Evolutionary conservation across 2,329 filamentous ascomycete genomes (phyloP), one percentile per base, ranked within the genome.

Genomic region (Alternaria burnsii): DNA sequence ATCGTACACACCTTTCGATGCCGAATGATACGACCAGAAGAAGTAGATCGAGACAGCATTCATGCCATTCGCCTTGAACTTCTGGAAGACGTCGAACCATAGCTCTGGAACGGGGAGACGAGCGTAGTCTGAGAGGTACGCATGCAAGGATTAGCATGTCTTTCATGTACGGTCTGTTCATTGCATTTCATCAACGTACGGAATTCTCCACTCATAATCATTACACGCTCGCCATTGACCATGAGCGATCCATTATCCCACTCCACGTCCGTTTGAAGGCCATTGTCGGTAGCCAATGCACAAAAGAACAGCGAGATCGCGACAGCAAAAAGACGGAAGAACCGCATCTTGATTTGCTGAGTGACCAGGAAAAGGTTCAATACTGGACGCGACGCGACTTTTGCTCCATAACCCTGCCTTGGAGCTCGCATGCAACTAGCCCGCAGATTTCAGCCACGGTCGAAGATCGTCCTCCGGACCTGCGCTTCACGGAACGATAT

Each of bases 61-160:
- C 71, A 85, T 84, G 0, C 84, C 84, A 65, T 82, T 83, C 9
- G 84, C 82, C 62, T 81, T 80, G 60, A 85, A 79, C 59, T 86
- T 86, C 53, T 86, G 83, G 58, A 86, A 84, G 34, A 86, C 81
- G 63, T 86, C 84, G 38, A 83, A 66, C 74, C 85, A 86, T 26
- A 86, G 65, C 52, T 85, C 84, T 0, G 84, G 84, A 0, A 86
- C 83, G 0, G 84, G 85, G 34, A 86, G 78, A 3, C 84, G 79
- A 62, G 82, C 79, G 57, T 86, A 86, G 62, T 86, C 57, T 59
- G 38, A 9, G 5, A 30, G 24, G 28, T 9, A 18, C 40, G 9
- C 12, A 26, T 4, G 20, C 9, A 8, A 26, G 18, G 9, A 14
- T 44, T 16, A 36, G 34, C 14, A 36, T 22, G 5, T 34, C 20